Evolutionary conservation across 2,329 filamentous ascomycete species (phyloP).

Genomic region (Colletotrichum noveboracense): DNA sequence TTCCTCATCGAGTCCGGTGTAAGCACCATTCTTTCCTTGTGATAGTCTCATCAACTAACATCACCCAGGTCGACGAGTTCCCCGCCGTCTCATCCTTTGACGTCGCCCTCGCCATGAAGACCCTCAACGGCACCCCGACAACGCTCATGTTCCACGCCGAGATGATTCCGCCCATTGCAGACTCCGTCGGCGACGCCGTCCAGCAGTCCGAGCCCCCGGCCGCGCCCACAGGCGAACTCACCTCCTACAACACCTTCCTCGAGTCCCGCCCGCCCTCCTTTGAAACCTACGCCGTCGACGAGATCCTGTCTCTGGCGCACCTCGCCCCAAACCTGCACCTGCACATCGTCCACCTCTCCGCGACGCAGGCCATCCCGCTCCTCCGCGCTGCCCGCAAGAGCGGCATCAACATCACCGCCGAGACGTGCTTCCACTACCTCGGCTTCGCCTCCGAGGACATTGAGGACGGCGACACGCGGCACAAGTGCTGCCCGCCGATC

Average conservation of each 20-base stretch:
- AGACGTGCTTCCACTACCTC: conserved; percentile 96
- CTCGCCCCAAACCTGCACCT: conserved; percentile 82
- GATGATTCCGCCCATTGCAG: conserved; percentile 89
- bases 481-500: conserved; percentile 96
- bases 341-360: conserved; percentile 93
- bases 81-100: conserved; percentile 85
- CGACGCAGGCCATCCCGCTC: conserved; percentile 85
- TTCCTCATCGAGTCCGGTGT: conserved; percentile 97
- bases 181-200: conserved; percentile 79
- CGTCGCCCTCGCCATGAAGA: conserved; percentile 79
- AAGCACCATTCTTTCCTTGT: conserved; percentile 36
- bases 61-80: conserved; percentile 86
- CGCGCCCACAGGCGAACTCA: conserved; percentile 73
- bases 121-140: conserved; percentile 80
- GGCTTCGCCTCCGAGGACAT: conserved; percentile 84
- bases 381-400: conserved; percentile 73
- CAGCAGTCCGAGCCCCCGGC: conserved; percentile 73
- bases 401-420: conserved; percentile 87
- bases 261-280: conserved; percentile 87
- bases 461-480: conserved; percentile 82
- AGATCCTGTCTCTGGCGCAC: conserved; percentile 83
- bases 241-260: conserved; percentile 88
- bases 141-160: conserved; percentile 99
- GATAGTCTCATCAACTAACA: conserved; percentile 10
- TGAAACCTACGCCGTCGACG: conserved; percentile 87